Evolutionary conservation across 129 eudicot species (phyloP).

Genomic region (Silybum marianum): DNA sequence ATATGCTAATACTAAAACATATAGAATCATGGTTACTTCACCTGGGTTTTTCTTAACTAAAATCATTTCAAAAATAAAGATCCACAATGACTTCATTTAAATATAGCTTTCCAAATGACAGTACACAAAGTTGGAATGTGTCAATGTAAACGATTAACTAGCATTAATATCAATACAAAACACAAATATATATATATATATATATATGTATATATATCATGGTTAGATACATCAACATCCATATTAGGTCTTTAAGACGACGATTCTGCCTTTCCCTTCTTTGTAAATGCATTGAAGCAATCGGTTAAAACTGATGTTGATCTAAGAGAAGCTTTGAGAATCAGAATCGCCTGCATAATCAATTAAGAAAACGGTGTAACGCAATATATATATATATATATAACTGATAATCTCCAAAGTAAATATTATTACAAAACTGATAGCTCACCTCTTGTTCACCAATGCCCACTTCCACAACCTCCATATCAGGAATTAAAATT

Average conservation of each 20-base stretch:
- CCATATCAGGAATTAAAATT: conserved; percentile 8
- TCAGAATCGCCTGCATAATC: conserved; percentile 17
- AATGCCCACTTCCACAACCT: conserved; percentile 19
- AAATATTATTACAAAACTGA: neutral
- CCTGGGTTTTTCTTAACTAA: too few species aligned
- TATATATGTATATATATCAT: neutral
- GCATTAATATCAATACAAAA: neutral
- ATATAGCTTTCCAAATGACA: too few species aligned
- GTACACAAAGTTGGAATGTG: too few species aligned
- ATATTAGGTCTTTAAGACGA: neutral
- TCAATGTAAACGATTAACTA: too few species aligned
- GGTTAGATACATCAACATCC: neutral
- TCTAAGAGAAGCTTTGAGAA: conserved; percentile 27
- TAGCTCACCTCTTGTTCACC: conserved; percentile 41
- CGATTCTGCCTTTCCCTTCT: neutral
- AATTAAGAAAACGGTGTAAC: neutral
- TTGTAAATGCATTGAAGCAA: conserved; percentile 13
- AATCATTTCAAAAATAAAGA: too few species aligned
- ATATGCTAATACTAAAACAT: too few species aligned
- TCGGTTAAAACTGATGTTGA: conserved; percentile 35
- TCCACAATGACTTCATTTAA: too few species aligned
- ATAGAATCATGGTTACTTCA: too few species aligned
- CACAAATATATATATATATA: neutral
- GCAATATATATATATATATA: too few species aligned
- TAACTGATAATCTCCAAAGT: neutral